These are phyloP conservation scores for Gynostemma pentaphyllum DNA, from an alignment of 306 rosid species.

Conservation along the genomic window DNA sequence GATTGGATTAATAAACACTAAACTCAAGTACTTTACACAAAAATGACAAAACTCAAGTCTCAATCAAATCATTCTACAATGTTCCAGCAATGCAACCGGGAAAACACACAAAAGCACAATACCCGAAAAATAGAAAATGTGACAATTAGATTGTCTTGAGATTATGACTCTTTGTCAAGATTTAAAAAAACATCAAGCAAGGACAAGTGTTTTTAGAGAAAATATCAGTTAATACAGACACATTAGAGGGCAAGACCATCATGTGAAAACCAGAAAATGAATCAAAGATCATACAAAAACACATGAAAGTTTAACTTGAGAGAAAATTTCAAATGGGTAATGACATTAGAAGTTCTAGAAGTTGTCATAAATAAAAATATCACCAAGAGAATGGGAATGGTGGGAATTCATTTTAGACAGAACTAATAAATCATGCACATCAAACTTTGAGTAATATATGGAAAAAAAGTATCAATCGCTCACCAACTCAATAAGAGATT, in stretches of 20 bases:
- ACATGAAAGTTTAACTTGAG: not conserved
- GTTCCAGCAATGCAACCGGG: not conserved
- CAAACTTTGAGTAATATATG: not conserved
- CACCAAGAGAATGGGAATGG: too few species aligned
- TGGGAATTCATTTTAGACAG: too few species aligned
- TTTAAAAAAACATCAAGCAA: not conserved
- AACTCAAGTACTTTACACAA: not conserved
- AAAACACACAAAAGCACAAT: not conserved
- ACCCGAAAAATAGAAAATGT: not conserved
- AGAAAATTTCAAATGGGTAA: not conserved
- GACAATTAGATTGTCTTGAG: not conserved
- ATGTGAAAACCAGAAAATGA: not conserved
- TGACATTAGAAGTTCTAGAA: not conserved
- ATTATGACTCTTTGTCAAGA: not conserved
- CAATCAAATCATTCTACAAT: not conserved
- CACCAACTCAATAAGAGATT: constrained; percentile 70
- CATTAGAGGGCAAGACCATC: not conserved
- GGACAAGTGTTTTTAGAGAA: not conserved
- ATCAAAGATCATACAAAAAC: not conserved
- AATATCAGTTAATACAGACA: not conserved
- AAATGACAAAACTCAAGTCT: not conserved
- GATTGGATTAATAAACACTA: not conserved
- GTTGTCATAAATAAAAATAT: not conserved
- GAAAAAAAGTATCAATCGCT: constrained; percentile 7
- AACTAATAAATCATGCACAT: not conserved